Conservation (phyloP, 1,284 basidiomycete genomes). For the Apiotrichum gracile region DNA sequence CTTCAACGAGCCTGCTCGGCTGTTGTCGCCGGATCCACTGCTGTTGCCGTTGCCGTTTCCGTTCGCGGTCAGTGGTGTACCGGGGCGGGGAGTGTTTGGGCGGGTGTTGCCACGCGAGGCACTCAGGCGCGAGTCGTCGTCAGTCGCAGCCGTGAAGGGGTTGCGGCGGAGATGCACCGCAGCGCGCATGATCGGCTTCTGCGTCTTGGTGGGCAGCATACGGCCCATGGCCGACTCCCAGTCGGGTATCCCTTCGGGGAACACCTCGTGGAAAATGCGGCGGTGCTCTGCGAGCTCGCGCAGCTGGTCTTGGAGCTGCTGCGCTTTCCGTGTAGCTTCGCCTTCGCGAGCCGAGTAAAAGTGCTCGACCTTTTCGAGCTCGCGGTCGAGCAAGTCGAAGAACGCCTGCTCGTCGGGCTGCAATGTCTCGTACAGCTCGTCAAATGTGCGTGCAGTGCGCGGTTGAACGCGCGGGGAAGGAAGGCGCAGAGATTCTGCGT, state of each 20-base stretch:
- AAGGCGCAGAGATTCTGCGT: slow-evolving; percentile 30
- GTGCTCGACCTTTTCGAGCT: slow-evolving; percentile 72
- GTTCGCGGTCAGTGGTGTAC: not conserved
- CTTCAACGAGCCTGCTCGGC: not conserved
- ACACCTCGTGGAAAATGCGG: slow-evolving; percentile 57
- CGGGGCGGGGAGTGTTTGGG: not conserved
- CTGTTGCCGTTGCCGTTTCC: not conserved
- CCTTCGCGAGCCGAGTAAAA: slow-evolving; percentile 73
- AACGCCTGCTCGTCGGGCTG: slow-evolving; percentile 60
- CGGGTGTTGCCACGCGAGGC: not conserved
- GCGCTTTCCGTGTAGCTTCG: slow-evolving; percentile 58
- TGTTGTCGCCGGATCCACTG: no score
- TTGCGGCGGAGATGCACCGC: slow-evolving; percentile 21
- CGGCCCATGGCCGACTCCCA: slow-evolving; percentile 39
- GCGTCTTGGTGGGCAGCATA: slow-evolving; percentile 17
- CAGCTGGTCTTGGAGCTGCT: slow-evolving; percentile 63
- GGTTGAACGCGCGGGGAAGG: slow-evolving; percentile 27
- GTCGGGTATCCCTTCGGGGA: slow-evolving; percentile 35
- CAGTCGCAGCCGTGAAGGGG: slow-evolving; percentile 9
- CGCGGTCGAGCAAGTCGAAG: slow-evolving; percentile 65
- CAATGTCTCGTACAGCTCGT: slow-evolving; percentile 38
- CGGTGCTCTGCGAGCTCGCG: slow-evolving; percentile 67
- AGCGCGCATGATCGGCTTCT: not conserved
- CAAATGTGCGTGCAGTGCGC: slow-evolving; percentile 23
- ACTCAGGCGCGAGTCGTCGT: not conserved